Percentiles rank a stretch among this genome's conserved stretches.
phyloP scores from a whole-genome alignment of 306 rosid genomes.

The Malus sylvestris region DNA sequence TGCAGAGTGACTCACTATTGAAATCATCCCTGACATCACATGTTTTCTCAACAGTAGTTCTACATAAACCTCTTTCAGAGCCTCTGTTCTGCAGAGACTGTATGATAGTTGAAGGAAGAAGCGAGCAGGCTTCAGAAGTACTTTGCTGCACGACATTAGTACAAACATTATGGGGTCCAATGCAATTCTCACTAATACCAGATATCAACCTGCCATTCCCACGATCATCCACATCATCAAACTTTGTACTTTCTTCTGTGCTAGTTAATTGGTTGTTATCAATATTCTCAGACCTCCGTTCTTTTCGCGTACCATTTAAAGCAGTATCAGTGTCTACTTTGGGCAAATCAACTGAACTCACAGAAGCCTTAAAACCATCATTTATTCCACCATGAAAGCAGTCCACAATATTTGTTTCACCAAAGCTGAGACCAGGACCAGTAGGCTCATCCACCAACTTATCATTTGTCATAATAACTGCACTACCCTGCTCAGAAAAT shows the following conservation, averaged over 20 bases:
- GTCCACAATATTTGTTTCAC: constrained; percentile 19
- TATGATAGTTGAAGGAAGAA: constrained; percentile 18
- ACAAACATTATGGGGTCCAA: constrained; percentile 22
- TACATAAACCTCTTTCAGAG: constrained; percentile 23
- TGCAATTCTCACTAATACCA: constrained; percentile 15
- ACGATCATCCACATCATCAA: constrained; percentile 20
- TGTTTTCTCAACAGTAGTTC: constrained; percentile 21
- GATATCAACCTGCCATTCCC: constrained; percentile 21
- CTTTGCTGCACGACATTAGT: constrained; percentile 20
- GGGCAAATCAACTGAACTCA: not conserved
- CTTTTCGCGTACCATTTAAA: constrained; percentile 24
- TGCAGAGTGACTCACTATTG: constrained; percentile 24
- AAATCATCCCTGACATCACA: constrained; percentile 14
- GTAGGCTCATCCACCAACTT: constrained; percentile 23
- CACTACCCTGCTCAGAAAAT: constrained; percentile 20
- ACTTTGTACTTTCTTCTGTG: constrained; percentile 18
- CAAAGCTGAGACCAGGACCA: constrained; percentile 23
- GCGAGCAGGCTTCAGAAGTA: constrained; percentile 29
- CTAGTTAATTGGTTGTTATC: constrained; percentile 15
- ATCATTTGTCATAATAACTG: constrained; percentile 10
- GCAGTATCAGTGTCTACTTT: constrained; percentile 11
- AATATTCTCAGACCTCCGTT: constrained; percentile 14
- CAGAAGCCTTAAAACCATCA: constrained; percentile 18
- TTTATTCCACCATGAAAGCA: constrained; percentile 14
- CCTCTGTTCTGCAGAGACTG: constrained; percentile 23